These are phyloP conservation scores for Chlorella ohadii DNA, from an alignment of 139 green algal species.

Conservation along the genomic window DNA sequence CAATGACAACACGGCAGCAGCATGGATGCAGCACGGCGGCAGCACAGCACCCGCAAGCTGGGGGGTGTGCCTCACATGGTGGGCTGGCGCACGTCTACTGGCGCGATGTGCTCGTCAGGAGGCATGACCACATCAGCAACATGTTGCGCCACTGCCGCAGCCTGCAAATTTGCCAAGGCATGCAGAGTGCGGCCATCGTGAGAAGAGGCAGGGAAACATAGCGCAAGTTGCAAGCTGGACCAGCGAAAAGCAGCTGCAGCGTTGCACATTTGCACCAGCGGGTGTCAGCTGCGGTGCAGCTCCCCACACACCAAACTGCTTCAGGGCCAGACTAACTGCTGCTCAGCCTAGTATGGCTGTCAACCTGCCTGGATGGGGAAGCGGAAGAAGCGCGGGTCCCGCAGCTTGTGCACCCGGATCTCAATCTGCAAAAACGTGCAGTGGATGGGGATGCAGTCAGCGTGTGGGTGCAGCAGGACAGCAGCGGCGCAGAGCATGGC, in stretches of 20 bases:
- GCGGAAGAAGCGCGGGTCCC: slow-evolving; percentile 25
- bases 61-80: background rate
- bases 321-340: no score
- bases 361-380: slow-evolving; percentile 32
- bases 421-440: background rate
- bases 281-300: no score
- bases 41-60: no score
- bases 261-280: no score
- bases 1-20: no score
- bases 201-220: no score
- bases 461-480: background rate
- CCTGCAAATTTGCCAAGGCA: background rate
- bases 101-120: slow-evolving; percentile 10
- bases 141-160: background rate
- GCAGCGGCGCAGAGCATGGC: background rate
- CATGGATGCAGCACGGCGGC: no score
- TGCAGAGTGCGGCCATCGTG: background rate
- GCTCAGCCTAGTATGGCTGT: no score
- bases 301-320: no score
- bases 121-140: background rate
- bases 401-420: slow-evolving; percentile 22
- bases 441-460: background rate
- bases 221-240: no score
- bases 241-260: no score
- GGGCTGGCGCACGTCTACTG: slow-evolving; percentile 34